Evolutionary conservation across 192 early-diverging fungal species (phyloP).

Genomic region (Backusella tuberculispora): DNA sequence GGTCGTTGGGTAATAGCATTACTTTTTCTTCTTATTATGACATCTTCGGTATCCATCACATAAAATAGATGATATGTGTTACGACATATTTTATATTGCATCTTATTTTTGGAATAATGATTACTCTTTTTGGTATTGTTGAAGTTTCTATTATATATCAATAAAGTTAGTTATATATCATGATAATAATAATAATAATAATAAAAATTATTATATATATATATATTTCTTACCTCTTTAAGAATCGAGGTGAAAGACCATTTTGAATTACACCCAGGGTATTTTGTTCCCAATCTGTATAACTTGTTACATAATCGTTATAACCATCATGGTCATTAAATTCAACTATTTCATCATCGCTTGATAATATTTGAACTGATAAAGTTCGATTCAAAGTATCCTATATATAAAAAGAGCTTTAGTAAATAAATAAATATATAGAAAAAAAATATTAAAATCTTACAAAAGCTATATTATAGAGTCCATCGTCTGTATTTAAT

Average conservation of each 20-base stretch:
- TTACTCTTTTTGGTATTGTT: slow-evolving; percentile 22
- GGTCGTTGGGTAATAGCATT: background rate
- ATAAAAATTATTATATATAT: background rate
- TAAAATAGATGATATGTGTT: slow-evolving; percentile 96
- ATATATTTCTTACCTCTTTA: slow-evolving; percentile 49
- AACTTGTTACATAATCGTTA: slow-evolving; percentile 37
- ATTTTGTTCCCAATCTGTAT: slow-evolving; percentile 31
- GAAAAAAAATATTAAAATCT: background rate
- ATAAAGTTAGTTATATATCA: background rate
- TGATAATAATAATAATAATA: background rate
- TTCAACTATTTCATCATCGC: slow-evolving; percentile 27
- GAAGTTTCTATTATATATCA: background rate
- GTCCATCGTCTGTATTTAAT: slow-evolving; percentile 33
- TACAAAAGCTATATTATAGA: slow-evolving; percentile 43
- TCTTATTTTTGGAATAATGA: slow-evolving; percentile 69
- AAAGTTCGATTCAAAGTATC: slow-evolving; percentile 27
- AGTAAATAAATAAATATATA: background rate
- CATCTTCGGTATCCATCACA: slow-evolving; percentile 33
- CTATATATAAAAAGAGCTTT: slow-evolving; percentile 13
- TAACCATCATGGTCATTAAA: slow-evolving; percentile 21
- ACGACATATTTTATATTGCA: slow-evolving; percentile 96
- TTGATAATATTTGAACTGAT: slow-evolving; percentile 34
- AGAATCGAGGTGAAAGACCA: slow-evolving; percentile 15
- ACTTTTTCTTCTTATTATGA: slow-evolving; percentile 31
- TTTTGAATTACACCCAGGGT: slow-evolving; percentile 29